Evolutionary conservation across 805 yeast genomes (phyloP), one percentile per base, ranked within the genome.

Genomic region (Kregervanrija fluxuum): DNA sequence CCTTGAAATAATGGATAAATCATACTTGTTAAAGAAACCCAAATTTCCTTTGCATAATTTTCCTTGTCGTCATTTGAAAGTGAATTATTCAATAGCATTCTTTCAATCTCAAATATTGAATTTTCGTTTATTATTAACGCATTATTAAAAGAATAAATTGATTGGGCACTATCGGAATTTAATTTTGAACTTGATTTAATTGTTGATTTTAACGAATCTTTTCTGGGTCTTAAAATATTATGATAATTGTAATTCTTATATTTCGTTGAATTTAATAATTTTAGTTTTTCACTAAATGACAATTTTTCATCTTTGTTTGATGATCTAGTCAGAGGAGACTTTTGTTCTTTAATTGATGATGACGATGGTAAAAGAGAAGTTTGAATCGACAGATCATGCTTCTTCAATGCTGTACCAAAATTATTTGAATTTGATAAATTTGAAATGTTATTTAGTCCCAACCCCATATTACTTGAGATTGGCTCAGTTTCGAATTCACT

Each of bases 1-100:
- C 76, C 72, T 41, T 58, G 56, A 52, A 79, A 80, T 8, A 80
- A 49, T 1, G 81, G 75, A 17, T 67, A 55, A 0, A 73, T 64
- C 5, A 70, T 54, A 3, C 68, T 56, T 9, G 70, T 61, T 1
- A 80, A 59, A 8, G 74, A 56, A 2, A 68, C 55, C 79, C 81
- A 78, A 2, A 80, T 65, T 17, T 72, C 73, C 46, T 73, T 77
- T 4, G 75, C 70, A 32, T 67, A 57, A 8, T 59, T 61, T 28
- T 67, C 74, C 22, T 61, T 64, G 40, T 70, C 70, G 8, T 60
- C 65, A 22, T 56, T 54, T 1, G 55, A 43, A n/a, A 54, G 43
- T 1, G 62, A 43, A 37, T 59, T 57, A 28, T 57, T 58, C 6
- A 55, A 46, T 37, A 58, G 56, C 34, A 62, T 17, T 10, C 49